Evolutionary conservation across 257 asterid genomes (phyloP).

Genomic region (Ballota nigra): DNA sequence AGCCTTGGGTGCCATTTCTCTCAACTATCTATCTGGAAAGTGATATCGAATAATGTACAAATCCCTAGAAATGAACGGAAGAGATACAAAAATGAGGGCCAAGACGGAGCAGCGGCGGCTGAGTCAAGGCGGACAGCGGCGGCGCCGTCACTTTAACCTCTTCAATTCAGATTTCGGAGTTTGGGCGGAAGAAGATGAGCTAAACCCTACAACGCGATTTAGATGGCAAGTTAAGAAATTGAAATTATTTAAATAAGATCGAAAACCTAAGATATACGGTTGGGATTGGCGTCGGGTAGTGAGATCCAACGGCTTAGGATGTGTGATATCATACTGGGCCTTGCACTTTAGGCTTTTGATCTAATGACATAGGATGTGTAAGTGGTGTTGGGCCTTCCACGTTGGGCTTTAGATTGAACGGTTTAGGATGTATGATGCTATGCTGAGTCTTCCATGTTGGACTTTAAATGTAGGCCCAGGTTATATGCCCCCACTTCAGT

Average conservation of each 20-base stretch:
- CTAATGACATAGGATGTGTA: background rate
- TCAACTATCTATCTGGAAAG: background rate
- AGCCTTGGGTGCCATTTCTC: conserved; percentile 53
- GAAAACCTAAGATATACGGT: conserved; percentile 27
- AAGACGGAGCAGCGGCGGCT: conserved; percentile 52
- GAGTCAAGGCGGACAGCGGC: conserved; percentile 83
- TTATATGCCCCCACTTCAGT: too few species aligned
- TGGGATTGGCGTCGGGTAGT: background rate
- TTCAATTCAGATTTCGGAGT: conserved; percentile 37
- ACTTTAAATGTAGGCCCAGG: too few species aligned
- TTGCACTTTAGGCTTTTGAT: background rate
- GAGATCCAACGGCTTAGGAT: conserved; percentile 8
- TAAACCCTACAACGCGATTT: conserved; percentile 26
- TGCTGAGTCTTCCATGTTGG: too few species aligned
- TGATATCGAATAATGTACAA: background rate
- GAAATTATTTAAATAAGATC: background rate
- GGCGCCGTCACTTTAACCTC: conserved; percentile 68
- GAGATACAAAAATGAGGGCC: conserved; percentile 68
- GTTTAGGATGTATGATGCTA: too few species aligned
- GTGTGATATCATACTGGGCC: background rate
- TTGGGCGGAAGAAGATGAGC: background rate
- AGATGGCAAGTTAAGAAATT: too few species aligned
- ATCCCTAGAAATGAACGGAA: conserved; percentile 45
- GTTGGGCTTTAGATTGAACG: too few species aligned
- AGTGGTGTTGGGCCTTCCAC: background rate